phyloP scores from a whole-genome alignment of 2,329 filamentous ascomycete genomes.

The Biscogniauxia mediterranea region DNA sequence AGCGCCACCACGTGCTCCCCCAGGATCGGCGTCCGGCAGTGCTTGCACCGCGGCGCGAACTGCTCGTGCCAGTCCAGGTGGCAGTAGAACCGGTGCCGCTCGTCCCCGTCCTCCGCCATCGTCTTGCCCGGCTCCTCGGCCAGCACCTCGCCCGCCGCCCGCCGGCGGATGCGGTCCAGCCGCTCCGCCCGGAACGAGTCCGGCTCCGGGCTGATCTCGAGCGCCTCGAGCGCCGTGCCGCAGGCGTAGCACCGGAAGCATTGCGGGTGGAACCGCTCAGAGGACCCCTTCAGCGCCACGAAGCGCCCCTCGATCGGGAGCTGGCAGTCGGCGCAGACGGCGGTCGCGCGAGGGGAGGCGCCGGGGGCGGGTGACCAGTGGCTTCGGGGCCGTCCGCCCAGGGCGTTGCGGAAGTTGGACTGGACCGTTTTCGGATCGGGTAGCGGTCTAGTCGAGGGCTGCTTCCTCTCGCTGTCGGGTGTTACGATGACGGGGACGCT shows the following conservation, averaged over 20 bases:
- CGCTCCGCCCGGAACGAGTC: conserved; percentile 68
- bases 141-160: conserved; percentile 56
- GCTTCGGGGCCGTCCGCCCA: conserved; percentile 44
- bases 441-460: conserved; percentile 42
- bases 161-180: conserved; percentile 67
- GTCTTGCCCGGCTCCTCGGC: conserved; percentile 63
- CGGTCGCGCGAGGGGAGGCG: conserved; percentile 53
- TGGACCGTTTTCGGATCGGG: conserved; percentile 44
- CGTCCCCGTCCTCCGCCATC: conserved; percentile 69
- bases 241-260: conserved; percentile 92
- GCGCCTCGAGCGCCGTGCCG: conserved; percentile 83
- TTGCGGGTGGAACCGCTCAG: conserved; percentile 81
- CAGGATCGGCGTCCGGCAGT: conserved; percentile 94
- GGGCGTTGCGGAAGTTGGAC: conserved; percentile 33
- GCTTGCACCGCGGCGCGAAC: conserved; percentile 90
- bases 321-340: conserved; percentile 80
- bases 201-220: conserved; percentile 95
- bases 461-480: conserved; percentile 40
- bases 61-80: conserved; percentile 98
- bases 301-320: conserved; percentile 87
- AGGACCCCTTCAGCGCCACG: conserved; percentile 72
- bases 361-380: conserved; percentile 60
- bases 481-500: conserved; percentile 43
- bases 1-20: conserved; percentile 93
- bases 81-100: conserved; percentile 83